phyloP scores from a whole-genome alignment of 2,329 filamentous ascomycete genomes.

The Aspergillus awamori region DNA sequence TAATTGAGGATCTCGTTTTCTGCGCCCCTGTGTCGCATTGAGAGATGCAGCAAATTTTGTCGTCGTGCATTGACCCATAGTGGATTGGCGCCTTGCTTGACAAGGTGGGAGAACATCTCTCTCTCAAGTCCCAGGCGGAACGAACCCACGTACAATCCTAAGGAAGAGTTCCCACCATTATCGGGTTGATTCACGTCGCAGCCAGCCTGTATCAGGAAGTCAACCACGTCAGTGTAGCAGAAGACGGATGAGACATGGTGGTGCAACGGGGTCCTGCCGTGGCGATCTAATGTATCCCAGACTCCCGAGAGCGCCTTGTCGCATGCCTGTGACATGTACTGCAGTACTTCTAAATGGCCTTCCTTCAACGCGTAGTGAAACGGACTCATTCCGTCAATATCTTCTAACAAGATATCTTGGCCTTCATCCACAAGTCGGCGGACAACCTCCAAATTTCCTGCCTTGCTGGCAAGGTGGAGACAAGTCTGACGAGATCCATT shows the following conservation, averaged over 20 bases:
- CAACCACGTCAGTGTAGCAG: constrained; percentile 12
- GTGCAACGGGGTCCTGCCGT: constrained; percentile 19
- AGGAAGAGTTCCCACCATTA: constrained; percentile 14
- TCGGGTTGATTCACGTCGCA: constrained; percentile 17
- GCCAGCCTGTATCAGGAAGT: constrained; percentile 17
- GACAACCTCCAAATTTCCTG: constrained; percentile 19
- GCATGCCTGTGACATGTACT: constrained; percentile 12
- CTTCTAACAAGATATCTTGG: constrained; percentile 15
- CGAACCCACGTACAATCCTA: constrained; percentile 18
- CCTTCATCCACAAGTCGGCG: constrained; percentile 16
- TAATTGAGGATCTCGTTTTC: constrained; percentile 15
- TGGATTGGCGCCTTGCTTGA: constrained; percentile 11
- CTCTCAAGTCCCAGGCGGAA: constrained; percentile 13
- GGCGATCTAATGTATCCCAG: constrained; percentile 14
- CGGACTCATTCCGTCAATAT: constrained; percentile 14
- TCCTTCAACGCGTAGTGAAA: constrained; percentile 13
- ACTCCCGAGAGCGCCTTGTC: constrained; percentile 8
- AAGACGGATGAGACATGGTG: constrained; percentile 17
- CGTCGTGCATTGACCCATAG: constrained; percentile 13
- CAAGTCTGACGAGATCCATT: constrained; percentile 19
- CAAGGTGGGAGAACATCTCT: constrained; percentile 13
- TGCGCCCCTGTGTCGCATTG: constrained; percentile 17
- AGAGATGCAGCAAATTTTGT: constrained; percentile 18
- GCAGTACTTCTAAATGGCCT: constrained; percentile 9
- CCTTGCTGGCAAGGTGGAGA: constrained; percentile 21